Base-by-base conservation (phyloP, 768 basidiomycete species). In the Lactarius evosmus region DNA sequence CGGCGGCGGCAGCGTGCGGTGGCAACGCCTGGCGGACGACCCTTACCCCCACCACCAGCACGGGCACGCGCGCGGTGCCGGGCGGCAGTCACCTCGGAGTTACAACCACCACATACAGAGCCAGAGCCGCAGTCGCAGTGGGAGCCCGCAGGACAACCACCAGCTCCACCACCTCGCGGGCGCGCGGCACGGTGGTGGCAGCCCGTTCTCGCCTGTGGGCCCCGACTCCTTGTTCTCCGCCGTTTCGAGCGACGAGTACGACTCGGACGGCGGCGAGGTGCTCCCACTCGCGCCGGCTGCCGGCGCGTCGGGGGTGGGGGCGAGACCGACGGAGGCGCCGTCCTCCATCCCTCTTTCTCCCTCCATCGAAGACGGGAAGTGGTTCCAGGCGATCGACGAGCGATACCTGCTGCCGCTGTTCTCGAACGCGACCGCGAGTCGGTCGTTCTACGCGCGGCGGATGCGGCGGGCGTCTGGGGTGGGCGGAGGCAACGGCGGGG, bases 311-410 rank as follows among this genome's bases (percentile, higher is more conserved):
- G 46, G 25, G 32, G 51, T 7, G 11, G 40, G 34, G 50, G 51
- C 34, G 17, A 30, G 59, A 38, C 30, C 14, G 49, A 38, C n/a
- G 33, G 56, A 29, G 56, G 60, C 1, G 66, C 65, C 19, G 60
- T 11, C 22, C 22, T 22, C 25, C 4, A 8, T 58, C 60, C 51
- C 7, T 64, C 27, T 27, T 17, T 56, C 52, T 4, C 66, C 60
- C 14, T 36, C 51, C 17, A 41, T 12, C 12, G 46, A 49, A 5
- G 46, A 49, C 58, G 88, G 91, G 32, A 91, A 92, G 74, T 98
- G 95, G 94, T 99, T 98, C 86, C 94, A 95, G 69, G 82, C 88
- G 51, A 76, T 99, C 41, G 96, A 99, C 75, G 95, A 99, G 76
- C 83, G 93, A 67, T 99, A 96, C 74, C 78, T 99, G 22, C 76